Evolutionary conservation across 495 filamentous ascomycete genomes (phyloP).

Genomic region (Amorphotheca resinae): DNA sequence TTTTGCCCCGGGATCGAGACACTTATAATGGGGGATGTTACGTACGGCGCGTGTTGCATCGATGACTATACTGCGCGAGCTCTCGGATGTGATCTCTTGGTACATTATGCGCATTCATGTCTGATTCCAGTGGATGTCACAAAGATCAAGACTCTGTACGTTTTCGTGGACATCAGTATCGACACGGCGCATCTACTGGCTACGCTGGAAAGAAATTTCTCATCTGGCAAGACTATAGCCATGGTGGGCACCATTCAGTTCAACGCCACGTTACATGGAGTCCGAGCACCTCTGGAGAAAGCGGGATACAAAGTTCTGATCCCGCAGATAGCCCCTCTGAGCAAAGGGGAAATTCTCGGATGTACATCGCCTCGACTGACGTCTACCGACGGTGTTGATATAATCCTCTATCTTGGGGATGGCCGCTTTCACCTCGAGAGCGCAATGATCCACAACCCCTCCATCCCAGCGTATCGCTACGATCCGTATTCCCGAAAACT

Average conservation of each 20-base stretch:
- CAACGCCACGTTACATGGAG: slow-evolving; percentile 85
- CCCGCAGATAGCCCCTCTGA: slow-evolving; percentile 85
- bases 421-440: slow-evolving; percentile 95
- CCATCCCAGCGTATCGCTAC: slow-evolving; percentile 84
- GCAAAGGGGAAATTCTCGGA: slow-evolving; percentile 87
- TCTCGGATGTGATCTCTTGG: slow-evolving; percentile 84
- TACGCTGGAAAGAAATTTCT: slow-evolving; percentile 82
- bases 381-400: slow-evolving; percentile 44
- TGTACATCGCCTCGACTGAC: slow-evolving; percentile 78
- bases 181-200: slow-evolving; percentile 76
- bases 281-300: slow-evolving; percentile 59
- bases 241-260: slow-evolving; percentile 98
- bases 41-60: slow-evolving; percentile 97
- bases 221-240: slow-evolving; percentile 71
- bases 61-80: slow-evolving; percentile 96
- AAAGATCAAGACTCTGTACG: slow-evolving; percentile 88
- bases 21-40: slow-evolving; percentile 98
- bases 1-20: slow-evolving; percentile 90
- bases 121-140: slow-evolving; percentile 93
- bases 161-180: slow-evolving; percentile 97
- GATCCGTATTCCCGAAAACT: slow-evolving; percentile 90
- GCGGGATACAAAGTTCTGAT: slow-evolving; percentile 74
- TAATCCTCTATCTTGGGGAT: slow-evolving; percentile 88
- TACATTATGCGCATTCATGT: slow-evolving; percentile 96
- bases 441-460: slow-evolving; percentile 96